phyloP scores from a whole-genome alignment of 2,329 filamentous ascomycete genomes.

The Didymella exigua region DNA sequence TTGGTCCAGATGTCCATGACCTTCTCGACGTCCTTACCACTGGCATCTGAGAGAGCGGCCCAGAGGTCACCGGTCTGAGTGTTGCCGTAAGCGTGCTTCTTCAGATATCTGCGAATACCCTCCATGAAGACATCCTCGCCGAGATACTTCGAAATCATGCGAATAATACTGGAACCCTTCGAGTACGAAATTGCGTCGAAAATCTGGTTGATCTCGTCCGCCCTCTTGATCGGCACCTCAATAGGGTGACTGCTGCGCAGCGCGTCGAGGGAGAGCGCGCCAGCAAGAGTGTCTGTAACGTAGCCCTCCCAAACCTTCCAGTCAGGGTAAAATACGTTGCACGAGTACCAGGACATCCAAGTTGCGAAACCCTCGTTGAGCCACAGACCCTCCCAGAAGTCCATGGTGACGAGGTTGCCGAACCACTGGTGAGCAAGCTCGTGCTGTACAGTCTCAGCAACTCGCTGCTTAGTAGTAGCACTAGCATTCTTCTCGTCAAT shows the following conservation, averaged over 20 bases:
- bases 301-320: constrained; percentile 99
- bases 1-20: constrained; percentile 98
- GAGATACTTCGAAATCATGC: constrained; percentile 96
- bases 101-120: constrained; percentile 86
- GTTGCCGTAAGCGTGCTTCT: constrained; percentile 96
- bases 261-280: constrained; percentile 85
- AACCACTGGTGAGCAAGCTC: constrained; percentile 99
- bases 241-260: constrained; percentile 94
- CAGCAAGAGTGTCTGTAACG: constrained; percentile 89
- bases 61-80: constrained; percentile 90
- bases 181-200: constrained; percentile 98
- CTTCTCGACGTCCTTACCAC: constrained; percentile 85
- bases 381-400: constrained; percentile 98
- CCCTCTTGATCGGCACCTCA: constrained; percentile 92
- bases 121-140: constrained; percentile 93
- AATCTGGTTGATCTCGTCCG: constrained; percentile 96
- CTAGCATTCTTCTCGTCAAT: constrained; percentile 91
- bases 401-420: constrained; percentile 96
- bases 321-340: constrained; percentile 93
- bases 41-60: constrained; percentile 84
- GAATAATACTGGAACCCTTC: constrained; percentile 92
- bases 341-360: constrained; percentile 93
- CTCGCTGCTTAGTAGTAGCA: constrained; percentile 86
- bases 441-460: constrained; percentile 95
- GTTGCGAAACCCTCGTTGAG: constrained; percentile 93